Evolutionary conservation across 2,329 filamentous ascomycete genomes (phyloP).

Genomic region (Penicillium sp.): DNA sequence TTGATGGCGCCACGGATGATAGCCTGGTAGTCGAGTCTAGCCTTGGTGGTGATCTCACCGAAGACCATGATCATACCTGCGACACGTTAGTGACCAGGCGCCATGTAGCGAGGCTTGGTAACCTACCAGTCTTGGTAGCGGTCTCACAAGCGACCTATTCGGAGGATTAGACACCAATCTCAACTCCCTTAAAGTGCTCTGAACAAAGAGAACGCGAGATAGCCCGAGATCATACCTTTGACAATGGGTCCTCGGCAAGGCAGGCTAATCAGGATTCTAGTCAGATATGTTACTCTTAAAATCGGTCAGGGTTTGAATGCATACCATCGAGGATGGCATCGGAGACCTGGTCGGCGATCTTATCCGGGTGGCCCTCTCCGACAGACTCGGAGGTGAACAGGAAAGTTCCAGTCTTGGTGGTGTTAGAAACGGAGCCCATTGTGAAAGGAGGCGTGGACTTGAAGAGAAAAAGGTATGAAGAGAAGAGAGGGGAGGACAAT

Average conservation of each 20-base stretch:
- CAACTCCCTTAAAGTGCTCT: not conserved
- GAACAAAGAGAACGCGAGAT: constrained; percentile 13
- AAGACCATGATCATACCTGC: constrained; percentile 92
- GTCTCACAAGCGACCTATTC: constrained; percentile 87
- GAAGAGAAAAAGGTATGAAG: constrained; percentile 24
- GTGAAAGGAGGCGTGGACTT: constrained; percentile 43
- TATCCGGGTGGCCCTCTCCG: constrained; percentile 90
- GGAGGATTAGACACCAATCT: constrained; percentile 19
- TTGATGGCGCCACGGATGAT: constrained; percentile 93
- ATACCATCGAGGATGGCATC: constrained; percentile 87
- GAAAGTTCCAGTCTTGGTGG: constrained; percentile 65
- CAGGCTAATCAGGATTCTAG: constrained; percentile 62
- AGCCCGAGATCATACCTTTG: constrained; percentile 67
- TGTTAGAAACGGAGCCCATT: constrained; percentile 63
- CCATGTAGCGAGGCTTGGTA: constrained; percentile 17
- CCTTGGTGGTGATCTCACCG: constrained; percentile 97
- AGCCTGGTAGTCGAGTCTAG: constrained; percentile 96
- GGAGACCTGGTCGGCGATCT: constrained; percentile 98
- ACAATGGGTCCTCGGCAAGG: constrained; percentile 89
- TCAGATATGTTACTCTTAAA: not conserved
- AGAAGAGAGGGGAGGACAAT: constrained; percentile 33
- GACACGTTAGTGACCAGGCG: constrained; percentile 15
- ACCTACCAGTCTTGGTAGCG: constrained; percentile 93
- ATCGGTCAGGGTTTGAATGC: not conserved
- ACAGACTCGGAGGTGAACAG: constrained; percentile 91